phyloP scores from a whole-genome alignment of 768 basidiomycete species.

The Coprinopsis sp. region DNA sequence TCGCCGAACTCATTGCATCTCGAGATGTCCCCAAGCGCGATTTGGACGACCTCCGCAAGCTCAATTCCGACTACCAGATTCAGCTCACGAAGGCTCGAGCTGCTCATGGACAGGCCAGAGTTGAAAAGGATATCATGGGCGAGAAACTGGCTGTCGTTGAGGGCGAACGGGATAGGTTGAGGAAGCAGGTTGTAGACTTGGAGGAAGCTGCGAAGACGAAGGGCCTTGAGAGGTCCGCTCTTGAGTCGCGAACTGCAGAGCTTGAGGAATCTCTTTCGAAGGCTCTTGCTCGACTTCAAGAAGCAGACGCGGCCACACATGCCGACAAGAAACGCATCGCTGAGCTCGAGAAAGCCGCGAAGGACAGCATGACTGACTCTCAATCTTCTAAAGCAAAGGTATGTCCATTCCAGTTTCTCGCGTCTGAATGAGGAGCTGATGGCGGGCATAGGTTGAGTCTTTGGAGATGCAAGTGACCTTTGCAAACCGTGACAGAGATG shows the following conservation, averaged over 20 bases:
- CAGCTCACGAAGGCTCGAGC: slow-evolving; percentile 74
- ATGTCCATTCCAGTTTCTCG: slow-evolving; percentile 15
- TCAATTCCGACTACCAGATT: slow-evolving; percentile 65
- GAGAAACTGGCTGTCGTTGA: slow-evolving; percentile 62
- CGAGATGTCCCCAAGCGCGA: slow-evolving; percentile 57
- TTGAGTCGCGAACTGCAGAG: slow-evolving; percentile 52
- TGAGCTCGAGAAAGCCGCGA: slow-evolving; percentile 58
- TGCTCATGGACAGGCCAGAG: slow-evolving; percentile 71
- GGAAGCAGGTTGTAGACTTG: slow-evolving; percentile 50
- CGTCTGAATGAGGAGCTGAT: slow-evolving; percentile 8
- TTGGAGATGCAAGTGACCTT: slow-evolving; percentile 56
- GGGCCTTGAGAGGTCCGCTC: slow-evolving; percentile 39
- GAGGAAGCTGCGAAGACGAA: slow-evolving; percentile 41
- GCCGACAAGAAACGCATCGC: slow-evolving; percentile 54
- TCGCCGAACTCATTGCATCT: slow-evolving; percentile 57
- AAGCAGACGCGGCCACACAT: slow-evolving; percentile 65
- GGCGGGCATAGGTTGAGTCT: slow-evolving; percentile 46
- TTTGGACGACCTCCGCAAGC: slow-evolving; percentile 62
- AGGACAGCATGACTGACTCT: slow-evolving; percentile 52
- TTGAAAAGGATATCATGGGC: slow-evolving; percentile 70
- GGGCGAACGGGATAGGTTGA: slow-evolving; percentile 59
- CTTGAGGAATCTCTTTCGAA: slow-evolving; percentile 71
- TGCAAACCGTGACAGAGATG: slow-evolving; percentile 59
- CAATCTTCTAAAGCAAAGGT: slow-evolving; percentile 59
- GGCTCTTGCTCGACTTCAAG: slow-evolving; percentile 65